Base-by-base conservation (phyloP, 495 filamentous ascomycete genomes). In the Aspergillus egyptiacus region DNA sequence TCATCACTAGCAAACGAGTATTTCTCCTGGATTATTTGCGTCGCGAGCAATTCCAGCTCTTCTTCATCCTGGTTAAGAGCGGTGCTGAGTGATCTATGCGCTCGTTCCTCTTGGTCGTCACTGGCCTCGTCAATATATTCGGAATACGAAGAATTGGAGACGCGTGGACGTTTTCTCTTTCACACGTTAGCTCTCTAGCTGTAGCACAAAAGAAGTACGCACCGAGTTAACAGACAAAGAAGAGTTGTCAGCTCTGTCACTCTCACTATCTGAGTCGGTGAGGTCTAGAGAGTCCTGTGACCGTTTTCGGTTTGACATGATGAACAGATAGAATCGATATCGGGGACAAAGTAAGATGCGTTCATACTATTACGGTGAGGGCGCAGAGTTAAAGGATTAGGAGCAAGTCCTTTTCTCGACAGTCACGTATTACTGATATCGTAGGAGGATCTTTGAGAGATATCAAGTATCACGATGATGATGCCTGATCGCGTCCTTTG, bases 11-110 rank as follows among this genome's bases (percentile, higher is more conserved):
- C 2, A 67, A 77, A 64, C 6, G 67, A 64, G 15, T 78, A 78
- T 59, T 82, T 81, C 28, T 73, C 64, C n/a, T 74, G 71, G 5
- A 91, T 74, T 5, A 79, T 69, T 55, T 91, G 86, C n/a, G 85
- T 87, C 7, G 83, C 83, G 17, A 73, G 70, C n/a, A 82, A 67
- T 48, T 89, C 82, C 32, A 75, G 53, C 13, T 80, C 79, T 14
- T 70, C 66, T 40, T 75, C 72, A 25, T 72, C 62, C n/a, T 66
- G 58, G 14, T 60, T 48, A 20, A 41, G 72, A 70, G 53, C 61
- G 62, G 72, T 46, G 59, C 69, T 25, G 57, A 72, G 19, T 56
- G 67, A 43, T 38, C 57, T 62, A 41, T 30, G 43, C 43, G 18
- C 41, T 39, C 31, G 41, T 28, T 62, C 60, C 43, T 56, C 28